phyloP scores from a whole-genome alignment of 176 grass and related monocot genomes.

The Oryza longistaminata region DNA sequence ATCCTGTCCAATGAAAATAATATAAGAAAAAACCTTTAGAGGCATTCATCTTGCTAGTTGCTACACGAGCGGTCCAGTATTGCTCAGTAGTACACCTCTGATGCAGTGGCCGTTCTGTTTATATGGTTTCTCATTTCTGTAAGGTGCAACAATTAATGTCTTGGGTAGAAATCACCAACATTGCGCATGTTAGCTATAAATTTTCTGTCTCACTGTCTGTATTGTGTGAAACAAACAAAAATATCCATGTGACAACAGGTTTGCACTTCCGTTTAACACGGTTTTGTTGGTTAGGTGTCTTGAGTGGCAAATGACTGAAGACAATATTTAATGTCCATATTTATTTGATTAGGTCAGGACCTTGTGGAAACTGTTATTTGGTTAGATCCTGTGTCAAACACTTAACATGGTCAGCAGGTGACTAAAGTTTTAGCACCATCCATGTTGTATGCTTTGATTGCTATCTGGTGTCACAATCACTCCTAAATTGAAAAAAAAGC shows the following conservation, averaged over 20 bases:
- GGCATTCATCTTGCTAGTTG: constrained; percentile 3
- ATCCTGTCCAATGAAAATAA: constrained; percentile 6
- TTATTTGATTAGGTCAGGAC: neutral
- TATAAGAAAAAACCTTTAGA: neutral
- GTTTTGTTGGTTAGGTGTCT: neutral
- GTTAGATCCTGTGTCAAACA: neutral
- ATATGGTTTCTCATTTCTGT: neutral
- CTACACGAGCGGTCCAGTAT: neutral
- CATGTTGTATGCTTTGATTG: neutral
- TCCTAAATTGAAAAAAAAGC: neutral
- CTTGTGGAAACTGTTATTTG: neutral
- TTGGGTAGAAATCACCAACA: constrained; percentile 13
- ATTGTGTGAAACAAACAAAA: neutral
- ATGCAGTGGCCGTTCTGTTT: neutral
- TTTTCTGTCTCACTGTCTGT: constrained; percentile 22
- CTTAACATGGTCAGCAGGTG: neutral
- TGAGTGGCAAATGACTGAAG: neutral
- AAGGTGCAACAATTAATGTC: constrained; percentile 21
- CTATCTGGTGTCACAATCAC: neutral
- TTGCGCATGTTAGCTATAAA: constrained; percentile 26
- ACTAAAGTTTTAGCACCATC: neutral
- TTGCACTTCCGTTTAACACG: neutral
- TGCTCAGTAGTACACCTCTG: neutral
- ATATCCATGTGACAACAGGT: neutral
- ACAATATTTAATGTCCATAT: neutral